A percentile compares a stretch with the other conserved stretches of the same genome.
These are phyloP conservation scores for Fraxinus nigra DNA, from an alignment of 305 asterid genomes.

Conservation along the genomic window DNA sequence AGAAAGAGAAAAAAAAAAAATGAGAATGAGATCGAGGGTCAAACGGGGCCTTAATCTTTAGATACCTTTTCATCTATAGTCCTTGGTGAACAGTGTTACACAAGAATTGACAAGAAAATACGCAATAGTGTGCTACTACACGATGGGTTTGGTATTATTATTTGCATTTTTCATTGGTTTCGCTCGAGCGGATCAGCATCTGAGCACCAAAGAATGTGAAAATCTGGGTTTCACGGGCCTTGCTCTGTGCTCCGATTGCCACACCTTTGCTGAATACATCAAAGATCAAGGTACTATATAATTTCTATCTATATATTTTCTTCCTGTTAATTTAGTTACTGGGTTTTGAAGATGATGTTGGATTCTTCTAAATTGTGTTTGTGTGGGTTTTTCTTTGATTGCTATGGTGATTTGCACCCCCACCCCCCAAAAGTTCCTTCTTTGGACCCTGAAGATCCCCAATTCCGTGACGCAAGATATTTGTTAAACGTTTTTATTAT, in stretches of 20 bases:
- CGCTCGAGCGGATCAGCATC: constrained; percentile 46
- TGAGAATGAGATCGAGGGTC: too few relatives aligned
- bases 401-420: neutral
- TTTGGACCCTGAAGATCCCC: neutral
- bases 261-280: constrained; percentile 76
- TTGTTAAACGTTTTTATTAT: neutral
- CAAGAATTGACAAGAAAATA: neutral
- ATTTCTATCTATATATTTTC: neutral
- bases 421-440: neutral
- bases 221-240: constrained; percentile 80
- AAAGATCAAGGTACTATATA: constrained; percentile 62
- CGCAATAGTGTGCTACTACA: constrained; percentile 21
- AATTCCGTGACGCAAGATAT: neutral
- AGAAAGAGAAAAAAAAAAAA: too few relatives aligned
- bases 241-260: constrained; percentile 93
- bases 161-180: constrained; percentile 22
- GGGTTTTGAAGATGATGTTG: neutral
- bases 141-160: constrained; percentile 18
- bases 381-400: neutral
- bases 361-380: neutral
- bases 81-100: neutral
- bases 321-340: neutral
- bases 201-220: constrained; percentile 78
- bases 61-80: neutral
- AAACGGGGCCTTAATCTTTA: too few relatives aligned